Evolutionary conservation across 2,329 filamentous ascomycete genomes (phyloP).

Genomic region (Nannizzia gypsea): DNA sequence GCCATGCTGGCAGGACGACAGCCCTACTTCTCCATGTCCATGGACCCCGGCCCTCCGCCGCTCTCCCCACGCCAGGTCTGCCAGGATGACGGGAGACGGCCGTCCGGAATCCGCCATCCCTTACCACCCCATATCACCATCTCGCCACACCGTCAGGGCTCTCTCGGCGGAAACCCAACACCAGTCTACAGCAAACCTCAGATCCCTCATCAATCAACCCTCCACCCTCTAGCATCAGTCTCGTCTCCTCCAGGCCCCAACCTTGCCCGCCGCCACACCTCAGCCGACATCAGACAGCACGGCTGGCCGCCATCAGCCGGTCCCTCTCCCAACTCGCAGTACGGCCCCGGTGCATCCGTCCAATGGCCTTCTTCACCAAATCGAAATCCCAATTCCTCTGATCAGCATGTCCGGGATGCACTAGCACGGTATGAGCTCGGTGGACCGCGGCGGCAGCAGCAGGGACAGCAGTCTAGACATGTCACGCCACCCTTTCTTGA

Average conservation of each 20-base stretch:
- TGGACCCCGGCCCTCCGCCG: conserved; percentile 55
- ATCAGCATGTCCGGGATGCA: conserved; percentile 52
- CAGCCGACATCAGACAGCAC: conserved; percentile 85
- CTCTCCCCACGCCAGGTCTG: conserved; percentile 79
- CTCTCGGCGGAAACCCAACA: conserved; percentile 64
- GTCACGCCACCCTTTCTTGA: conserved; percentile 43
- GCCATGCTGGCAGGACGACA: conserved; percentile 51
- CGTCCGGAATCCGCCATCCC: conserved; percentile 59
- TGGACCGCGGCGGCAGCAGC: conserved; percentile 38
- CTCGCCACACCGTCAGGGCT: conserved; percentile 73
- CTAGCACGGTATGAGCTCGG: conserved; percentile 56
- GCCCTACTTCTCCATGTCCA: conserved; percentile 48
- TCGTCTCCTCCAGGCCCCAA: conserved; percentile 50
- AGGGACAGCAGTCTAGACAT: conserved; percentile 41
- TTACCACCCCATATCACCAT: conserved; percentile 71
- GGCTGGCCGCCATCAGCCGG: conserved; percentile 50
- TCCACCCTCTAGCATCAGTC: conserved; percentile 45
- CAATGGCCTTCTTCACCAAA: conserved; percentile 59
- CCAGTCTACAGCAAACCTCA: conserved; percentile 56
- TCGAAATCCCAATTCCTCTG: conserved; percentile 39
- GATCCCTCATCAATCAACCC: conserved; percentile 48
- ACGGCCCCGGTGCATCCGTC: conserved; percentile 48
- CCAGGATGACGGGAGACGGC: conserved; percentile 68
- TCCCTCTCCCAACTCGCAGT: conserved; percentile 47
- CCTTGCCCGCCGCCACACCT: conserved; percentile 75